These are phyloP conservation scores for Arthrobotrys pseudoclavata DNA, from an alignment of 2,329 filamentous ascomycete species.

Conservation along the genomic window DNA sequence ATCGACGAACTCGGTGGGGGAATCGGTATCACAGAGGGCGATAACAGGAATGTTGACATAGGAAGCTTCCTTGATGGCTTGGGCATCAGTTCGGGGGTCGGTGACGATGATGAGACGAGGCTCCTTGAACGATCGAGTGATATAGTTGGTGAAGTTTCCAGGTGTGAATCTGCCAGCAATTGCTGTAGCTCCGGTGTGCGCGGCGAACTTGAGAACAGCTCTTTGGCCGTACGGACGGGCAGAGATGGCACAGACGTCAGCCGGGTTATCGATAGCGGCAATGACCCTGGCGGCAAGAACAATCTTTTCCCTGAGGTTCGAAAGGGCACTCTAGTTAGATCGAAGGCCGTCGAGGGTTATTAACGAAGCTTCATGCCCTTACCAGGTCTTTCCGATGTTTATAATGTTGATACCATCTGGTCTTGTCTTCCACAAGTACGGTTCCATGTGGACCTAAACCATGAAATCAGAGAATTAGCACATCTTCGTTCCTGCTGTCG, in stretches of 20 bases:
- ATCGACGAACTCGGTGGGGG: slow-evolving; percentile 99
- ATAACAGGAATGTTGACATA: slow-evolving; percentile 99
- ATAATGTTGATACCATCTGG: slow-evolving; percentile 98
- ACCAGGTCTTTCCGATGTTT: slow-evolving; percentile 99
- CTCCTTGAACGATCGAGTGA: slow-evolving; percentile 99
- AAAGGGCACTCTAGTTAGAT: neutral
- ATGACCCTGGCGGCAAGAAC: slow-evolving; percentile 99
- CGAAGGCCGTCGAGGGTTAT: neutral
- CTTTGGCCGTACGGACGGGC: slow-evolving; percentile 99
- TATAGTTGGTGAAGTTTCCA: slow-evolving; percentile 99
- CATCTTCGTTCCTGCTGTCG: neutral
- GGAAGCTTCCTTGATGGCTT: slow-evolving; percentile 99
- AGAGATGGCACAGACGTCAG: slow-evolving; percentile 99
- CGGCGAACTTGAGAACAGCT: slow-evolving; percentile 99
- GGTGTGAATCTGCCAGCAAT: slow-evolving; percentile 99
- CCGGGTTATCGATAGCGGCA: slow-evolving; percentile 98
- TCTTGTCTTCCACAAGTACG: slow-evolving; percentile 99
- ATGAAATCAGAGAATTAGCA: neutral
- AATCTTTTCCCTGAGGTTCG: slow-evolving; percentile 89
- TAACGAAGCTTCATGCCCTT: slow-evolving; percentile 67
- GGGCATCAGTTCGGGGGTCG: slow-evolving; percentile 98
- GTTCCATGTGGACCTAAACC: slow-evolving; percentile 87
- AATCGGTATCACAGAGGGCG: slow-evolving; percentile 98
- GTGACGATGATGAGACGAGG: slow-evolving; percentile 99
- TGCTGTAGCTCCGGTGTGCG: slow-evolving; percentile 96